phyloP scores from a whole-genome alignment of 148 eudicot species.

The Salicornia ramosissima region DNA sequence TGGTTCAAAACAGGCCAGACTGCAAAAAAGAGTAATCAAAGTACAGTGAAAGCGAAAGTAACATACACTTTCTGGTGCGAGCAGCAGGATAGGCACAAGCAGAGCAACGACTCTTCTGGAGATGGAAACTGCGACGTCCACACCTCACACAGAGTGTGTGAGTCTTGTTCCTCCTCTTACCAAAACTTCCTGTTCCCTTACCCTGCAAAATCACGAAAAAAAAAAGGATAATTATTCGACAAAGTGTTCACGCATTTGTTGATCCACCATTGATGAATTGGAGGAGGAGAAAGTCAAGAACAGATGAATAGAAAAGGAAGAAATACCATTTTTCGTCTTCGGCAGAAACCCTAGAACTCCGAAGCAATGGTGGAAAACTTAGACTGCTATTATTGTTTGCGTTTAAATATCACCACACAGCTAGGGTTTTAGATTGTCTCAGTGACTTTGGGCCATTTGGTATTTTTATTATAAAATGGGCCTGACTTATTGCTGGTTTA shows the following conservation, averaged over 20 bases:
- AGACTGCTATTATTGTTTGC: not conserved
- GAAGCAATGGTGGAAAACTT: not conserved
- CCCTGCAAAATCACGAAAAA: constrained; percentile 22
- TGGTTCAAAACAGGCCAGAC: too few relatives aligned
- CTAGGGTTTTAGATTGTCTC: constrained; percentile 13
- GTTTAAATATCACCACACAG: not conserved
- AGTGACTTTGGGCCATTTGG: not conserved
- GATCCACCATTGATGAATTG: constrained; percentile 15
- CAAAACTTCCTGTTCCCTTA: constrained; percentile 54
- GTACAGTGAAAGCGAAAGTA: not conserved
- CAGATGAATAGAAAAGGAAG: not conserved
- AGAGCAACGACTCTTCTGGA: constrained; percentile 55
- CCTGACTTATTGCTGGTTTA: too few relatives aligned
- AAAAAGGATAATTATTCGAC: not conserved
- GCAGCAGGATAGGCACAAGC: constrained; percentile 56
- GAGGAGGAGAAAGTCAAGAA: not conserved
- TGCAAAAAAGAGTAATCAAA: not conserved
- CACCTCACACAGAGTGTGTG: constrained; percentile 58
- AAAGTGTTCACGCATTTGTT: not conserved
- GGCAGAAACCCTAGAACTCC: constrained; percentile 23
- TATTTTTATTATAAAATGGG: not conserved
- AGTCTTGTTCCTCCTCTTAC: constrained; percentile 64
- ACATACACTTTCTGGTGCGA: constrained; percentile 41
- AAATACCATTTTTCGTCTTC: constrained; percentile 19
- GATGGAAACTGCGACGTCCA: constrained; percentile 55